Conservation (phyloP, 768 basidiomycete genomes). For the Zangia roseola region DNA sequence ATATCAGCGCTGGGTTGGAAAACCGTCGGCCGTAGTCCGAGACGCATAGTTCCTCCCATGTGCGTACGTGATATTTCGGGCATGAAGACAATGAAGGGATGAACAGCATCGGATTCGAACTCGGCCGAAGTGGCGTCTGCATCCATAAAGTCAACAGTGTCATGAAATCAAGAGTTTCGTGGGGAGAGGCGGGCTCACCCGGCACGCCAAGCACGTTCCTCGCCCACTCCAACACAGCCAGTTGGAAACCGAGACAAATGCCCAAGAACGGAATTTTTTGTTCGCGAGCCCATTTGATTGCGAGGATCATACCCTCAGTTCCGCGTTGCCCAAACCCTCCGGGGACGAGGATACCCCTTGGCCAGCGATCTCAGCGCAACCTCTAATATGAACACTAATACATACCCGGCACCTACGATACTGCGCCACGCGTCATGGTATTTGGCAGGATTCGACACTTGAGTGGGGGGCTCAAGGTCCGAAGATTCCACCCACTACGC, state of each 20-base stretch:
- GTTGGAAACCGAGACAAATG: conserved; percentile 96
- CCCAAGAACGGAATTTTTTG: conserved; percentile 94
- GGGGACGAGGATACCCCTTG: conserved; percentile 92
- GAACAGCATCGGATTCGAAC: conserved; percentile 57
- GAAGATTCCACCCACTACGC: conserved; percentile 94
- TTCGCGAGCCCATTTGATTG: conserved; percentile 96
- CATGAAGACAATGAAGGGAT: conserved; percentile 93
- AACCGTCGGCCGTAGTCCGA: conserved; percentile 95
- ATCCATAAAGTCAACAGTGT: conserved; percentile 8
- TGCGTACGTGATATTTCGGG: conserved; percentile 97
- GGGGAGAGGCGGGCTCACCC: conserved; percentile 41
- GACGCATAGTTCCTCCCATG: conserved; percentile 99
- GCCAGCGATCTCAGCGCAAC: conserved; percentile 10
- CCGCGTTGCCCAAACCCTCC: conserved; percentile 95
- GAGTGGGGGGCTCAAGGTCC: conserved; percentile 79
- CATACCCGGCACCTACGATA: conserved; percentile 85
- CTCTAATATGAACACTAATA: conserved; percentile 7
- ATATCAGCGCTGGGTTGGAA: conserved; percentile 53
- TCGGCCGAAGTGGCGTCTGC: conserved; percentile 86
- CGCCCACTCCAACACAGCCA: conserved; percentile 95
- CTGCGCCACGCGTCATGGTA: conserved; percentile 97
- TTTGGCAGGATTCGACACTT: conserved; percentile 74
- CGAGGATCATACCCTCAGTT: conserved; percentile 96
- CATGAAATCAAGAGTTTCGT: background rate
- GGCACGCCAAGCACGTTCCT: conserved; percentile 73